Evolutionary conservation across 139 green algal species (phyloP), one percentile per base, ranked within the genome.

Genomic region (Parachlorella kessleri): DNA sequence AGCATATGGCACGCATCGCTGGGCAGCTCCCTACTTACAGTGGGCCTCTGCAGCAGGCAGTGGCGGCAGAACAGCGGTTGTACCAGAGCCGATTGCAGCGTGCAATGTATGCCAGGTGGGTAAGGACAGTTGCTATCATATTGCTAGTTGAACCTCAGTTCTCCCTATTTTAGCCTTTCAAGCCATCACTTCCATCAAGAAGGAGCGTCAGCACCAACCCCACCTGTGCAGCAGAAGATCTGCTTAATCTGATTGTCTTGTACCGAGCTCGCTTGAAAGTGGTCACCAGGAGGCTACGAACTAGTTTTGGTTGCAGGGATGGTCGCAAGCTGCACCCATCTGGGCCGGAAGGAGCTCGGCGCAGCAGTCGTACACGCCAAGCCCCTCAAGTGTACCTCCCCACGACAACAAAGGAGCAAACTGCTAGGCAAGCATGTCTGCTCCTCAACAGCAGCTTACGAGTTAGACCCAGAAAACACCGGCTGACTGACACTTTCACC

Each of bases 21-120:
- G 70, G 78, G 4, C 63, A 53, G 9, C 48, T 48, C 30, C 72
- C 71, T 2, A 53, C 55, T 23, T 75, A 67, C 53, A 70, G 7
- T 36, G 40, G 54, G 41, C n/a, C 59, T 3, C 18, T 55, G n/a
- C 70, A 72, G 9, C 24, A 18, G 28, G 72, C 53, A 1, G 55
- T 73, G 14, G n/a, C 4, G 4, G 72, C 65, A 6, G 59, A 84
- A 66, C 70, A 84, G 70, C 38, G 55, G n/a, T 35, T 75, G 53
- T 59, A 76, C 66, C 37, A 53, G 18, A 70, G 79, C 30, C 70
- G 63, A 36, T 63, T 84, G n/a, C 35, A n/a, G 6, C 38, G 78
- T 36, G 69, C 40, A 2, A 65, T 77, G 6, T 72, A 40, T 42
- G 78, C 78, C 35, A 79, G 75, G 75, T 80, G 42, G 10, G 73